Conservation (phyloP, 2,329 filamentous ascomycete species). For the Epichloe gansuensis region DNA sequence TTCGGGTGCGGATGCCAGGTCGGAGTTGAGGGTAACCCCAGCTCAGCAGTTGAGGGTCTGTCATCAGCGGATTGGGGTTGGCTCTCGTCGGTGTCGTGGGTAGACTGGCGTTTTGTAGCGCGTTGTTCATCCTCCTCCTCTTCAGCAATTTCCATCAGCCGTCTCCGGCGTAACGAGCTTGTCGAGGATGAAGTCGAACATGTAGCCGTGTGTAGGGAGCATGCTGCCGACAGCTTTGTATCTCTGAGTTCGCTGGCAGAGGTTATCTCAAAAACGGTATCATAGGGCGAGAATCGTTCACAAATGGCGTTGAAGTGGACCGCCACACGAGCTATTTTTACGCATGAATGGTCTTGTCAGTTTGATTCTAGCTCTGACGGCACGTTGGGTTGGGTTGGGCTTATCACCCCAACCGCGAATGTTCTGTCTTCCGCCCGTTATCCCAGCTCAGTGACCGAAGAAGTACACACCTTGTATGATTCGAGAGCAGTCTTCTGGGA, state of each 20-base stretch:
- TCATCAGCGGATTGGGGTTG: constrained; percentile 18
- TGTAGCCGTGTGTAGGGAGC: constrained; percentile 78
- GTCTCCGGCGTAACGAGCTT: constrained; percentile 63
- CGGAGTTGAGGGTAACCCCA: constrained; percentile 37
- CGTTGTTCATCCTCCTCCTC: constrained; percentile 66
- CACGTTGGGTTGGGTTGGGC: too few relatives aligned
- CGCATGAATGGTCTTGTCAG: neutral
- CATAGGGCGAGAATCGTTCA: constrained; percentile 71
- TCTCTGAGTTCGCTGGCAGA: constrained; percentile 72
- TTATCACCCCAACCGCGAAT: neutral
- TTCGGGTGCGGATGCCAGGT: constrained; percentile 38
- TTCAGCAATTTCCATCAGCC: constrained; percentile 87
- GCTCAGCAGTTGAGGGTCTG: constrained; percentile 13
- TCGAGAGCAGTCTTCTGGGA: constrained; percentile 82
- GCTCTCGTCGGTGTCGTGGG: constrained; percentile 30
- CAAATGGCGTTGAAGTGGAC: constrained; percentile 57
- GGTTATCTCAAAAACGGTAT: constrained; percentile 69
- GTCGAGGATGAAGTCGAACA: constrained; percentile 76
- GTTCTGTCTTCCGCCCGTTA: neutral
- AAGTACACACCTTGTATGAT: constrained; percentile 68
- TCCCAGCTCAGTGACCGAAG: neutral
- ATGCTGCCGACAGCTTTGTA: constrained; percentile 74
- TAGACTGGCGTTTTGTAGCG: constrained; percentile 47
- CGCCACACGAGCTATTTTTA: constrained; percentile 59
- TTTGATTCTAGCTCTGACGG: neutral